Evolutionary conservation across 83 land plant species (phyloP), one percentile per base, ranked within the genome.

Genomic region (Isoetes engelmannii): DNA sequence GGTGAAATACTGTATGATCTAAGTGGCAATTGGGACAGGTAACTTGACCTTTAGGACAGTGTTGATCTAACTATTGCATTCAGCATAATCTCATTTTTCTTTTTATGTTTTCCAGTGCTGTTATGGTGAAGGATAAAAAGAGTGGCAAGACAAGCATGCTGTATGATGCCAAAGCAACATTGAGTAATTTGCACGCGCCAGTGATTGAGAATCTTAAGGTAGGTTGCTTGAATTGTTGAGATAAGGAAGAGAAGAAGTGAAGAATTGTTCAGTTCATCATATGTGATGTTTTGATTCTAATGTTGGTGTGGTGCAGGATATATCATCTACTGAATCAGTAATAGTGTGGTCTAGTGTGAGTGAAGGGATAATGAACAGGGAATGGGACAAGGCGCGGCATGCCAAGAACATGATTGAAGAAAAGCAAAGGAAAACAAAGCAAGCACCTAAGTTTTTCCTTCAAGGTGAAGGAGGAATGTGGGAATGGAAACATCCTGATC

Each of bases 1-100:
- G 46, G 28, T 19, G 45, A 79, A 63, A 67, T 58, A 5, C 73
- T 87, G 6, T 84, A 72, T 68, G 86, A 84, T 54, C 64, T 89
- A 45, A 18, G 76, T 50, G 94, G 94, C 45, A 72, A 74, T 13
- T 89, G 94, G 94, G 92, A 89, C 58, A 76, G 80, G 94, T 89
- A 81, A 61, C 64, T n/a, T 17, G 18, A 43, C 8, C 6, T 5
- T 13, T 68, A 12, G 72, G 28, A 13, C 13, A 15, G 43, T 7
- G 44, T 28, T 12, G 19, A 44, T 48, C 47, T 45, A 4, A 43
- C 21, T 48, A 17, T 3, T 44, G 0, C 47, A 59, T 61, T 5
- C 48, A 4, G 0, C 17, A 69, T 8, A 18, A 10, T 5, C 68
- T 61, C 10, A 51, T 65, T 65, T 41, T 37, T 28, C 17, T 54